Base-by-base conservation (phyloP, 2,329 filamentous ascomycete species). In the Hypoxylon sp. region DNA sequence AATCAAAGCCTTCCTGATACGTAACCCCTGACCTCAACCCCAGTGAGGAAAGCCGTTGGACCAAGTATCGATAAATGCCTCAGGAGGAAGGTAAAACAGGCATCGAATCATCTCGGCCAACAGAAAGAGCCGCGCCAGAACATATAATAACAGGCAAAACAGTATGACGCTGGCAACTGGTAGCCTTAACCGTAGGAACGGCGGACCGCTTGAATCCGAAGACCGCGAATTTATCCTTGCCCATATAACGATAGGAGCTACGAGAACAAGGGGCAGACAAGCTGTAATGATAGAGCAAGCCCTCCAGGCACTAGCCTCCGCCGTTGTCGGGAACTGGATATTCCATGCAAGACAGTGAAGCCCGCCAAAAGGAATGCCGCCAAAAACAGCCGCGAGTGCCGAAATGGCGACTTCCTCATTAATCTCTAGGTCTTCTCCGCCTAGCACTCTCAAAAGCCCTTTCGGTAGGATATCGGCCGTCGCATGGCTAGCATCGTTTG, bases 271-370 rank as follows among this genome's bases (percentile, higher is more conserved):
- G 6, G 44, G 44, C 6, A 46, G 14, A 11, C 14, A 26, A 16
- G 24, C 12, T 18, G 44, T 30, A 0, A 16, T 8, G 4, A 46
- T 4, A 14, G 44, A 46, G 22, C 44, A 46, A 16, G 18, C 46
- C 32, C 30, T 48, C 53, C 44, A 49, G 5, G 44, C n/a, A 18
- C 20, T 38, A 11, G 24, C 36, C 18, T 56, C 53, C 5, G 22
- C 42, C 14, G 7, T 4, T 5, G 53, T 48, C 1, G 53, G 53
- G 18, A 57, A 57, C 2, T 11, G 40, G 12, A 32, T 22, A n/a
- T 49, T 30, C 44, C 53, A 57, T 4, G 53, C 53, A 28, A 57
- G 38, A 30, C 32, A 30, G 24, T 57, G 53, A 4, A 57, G 12
- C 2, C 20, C 20, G 4, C 53, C 32, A 7, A 49, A 57, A n/a